phyloP scores from a whole-genome alignment of 2,329 filamentous ascomycete genomes.

The Pseudopyrenochaeta lycopersici region DNA sequence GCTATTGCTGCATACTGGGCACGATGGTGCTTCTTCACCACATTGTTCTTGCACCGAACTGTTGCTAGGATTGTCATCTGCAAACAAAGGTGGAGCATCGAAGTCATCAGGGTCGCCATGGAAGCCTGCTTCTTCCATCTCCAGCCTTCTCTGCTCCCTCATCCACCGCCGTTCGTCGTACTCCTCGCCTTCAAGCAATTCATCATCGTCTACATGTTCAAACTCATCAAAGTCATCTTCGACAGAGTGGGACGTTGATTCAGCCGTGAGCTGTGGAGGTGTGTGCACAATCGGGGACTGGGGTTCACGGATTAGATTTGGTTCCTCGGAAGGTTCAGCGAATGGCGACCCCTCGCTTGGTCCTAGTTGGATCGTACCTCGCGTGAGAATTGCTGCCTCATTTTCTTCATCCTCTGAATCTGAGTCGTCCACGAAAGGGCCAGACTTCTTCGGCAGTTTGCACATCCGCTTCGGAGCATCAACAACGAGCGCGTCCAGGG shows the following conservation, averaged over 20 bases:
- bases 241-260: constrained; percentile 57
- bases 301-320: constrained; percentile 12
- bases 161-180: constrained; percentile 69
- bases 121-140: constrained; percentile 59
- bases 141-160: constrained; percentile 71
- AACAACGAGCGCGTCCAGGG: constrained; percentile 7
- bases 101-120: constrained; percentile 62
- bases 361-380: constrained; percentile 32
- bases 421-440: constrained; percentile 77
- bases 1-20: constrained; percentile 79
- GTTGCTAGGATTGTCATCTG: constrained; percentile 26
- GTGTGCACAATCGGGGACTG: constrained; percentile 4
- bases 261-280: constrained; percentile 50
- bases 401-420: constrained; percentile 62
- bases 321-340: constrained; percentile 34
- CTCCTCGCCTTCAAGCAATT: constrained; percentile 64
- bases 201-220: constrained; percentile 69
- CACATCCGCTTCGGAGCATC: constrained; percentile 14
- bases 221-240: constrained; percentile 62
- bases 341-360: constrained; percentile 14
- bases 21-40: constrained; percentile 53
- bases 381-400: constrained; percentile 14
- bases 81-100: constrained; percentile 51
- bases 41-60: constrained; percentile 17
- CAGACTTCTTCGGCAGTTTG: constrained; percentile 52